phyloP scores from a whole-genome alignment of 2,329 filamentous ascomycete species.

The Fusarium azukiicola region DNA sequence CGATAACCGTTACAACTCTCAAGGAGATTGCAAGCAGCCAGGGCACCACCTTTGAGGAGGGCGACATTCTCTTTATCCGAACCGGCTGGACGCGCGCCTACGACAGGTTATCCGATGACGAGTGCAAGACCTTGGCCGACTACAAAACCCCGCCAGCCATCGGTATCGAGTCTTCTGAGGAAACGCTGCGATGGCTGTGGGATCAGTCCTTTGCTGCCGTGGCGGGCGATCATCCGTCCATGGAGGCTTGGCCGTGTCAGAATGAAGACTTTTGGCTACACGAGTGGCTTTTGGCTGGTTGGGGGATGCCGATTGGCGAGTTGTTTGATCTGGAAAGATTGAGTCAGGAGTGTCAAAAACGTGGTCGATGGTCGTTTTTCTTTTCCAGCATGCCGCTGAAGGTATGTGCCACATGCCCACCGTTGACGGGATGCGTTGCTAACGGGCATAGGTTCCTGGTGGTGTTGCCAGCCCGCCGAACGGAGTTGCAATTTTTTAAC shows the following conservation, averaged over 20 bases:
- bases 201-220: conserved; percentile 76
- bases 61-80: conserved; percentile 79
- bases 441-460: conserved; percentile 28
- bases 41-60: conserved; percentile 65
- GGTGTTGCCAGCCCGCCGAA: conserved; percentile 42
- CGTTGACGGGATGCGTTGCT: rapidly evolving
- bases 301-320: conserved; percentile 74
- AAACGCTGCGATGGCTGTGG: conserved; percentile 78
- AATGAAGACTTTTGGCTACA: conserved; percentile 61
- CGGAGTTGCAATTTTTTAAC: conserved; percentile 35
- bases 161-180: conserved; percentile 71
- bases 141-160: conserved; percentile 55
- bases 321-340: conserved; percentile 69
- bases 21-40: conserved; percentile 68
- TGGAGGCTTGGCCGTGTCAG: conserved; percentile 72
- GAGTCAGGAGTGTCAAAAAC: conserved; percentile 57
- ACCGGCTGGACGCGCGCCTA: conserved; percentile 73
- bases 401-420: not conserved
- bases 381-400: conserved; percentile 52
- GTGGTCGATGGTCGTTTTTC: conserved; percentile 64
- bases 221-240: conserved; percentile 74
- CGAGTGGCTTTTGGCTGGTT: conserved; percentile 71
- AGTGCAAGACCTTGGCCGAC: conserved; percentile 61
- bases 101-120: conserved; percentile 59
- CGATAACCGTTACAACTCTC: conserved; percentile 68